Evolutionary conservation across 75 land plant genomes (phyloP).

Genomic region (Isoetes taiwanensis): DNA sequence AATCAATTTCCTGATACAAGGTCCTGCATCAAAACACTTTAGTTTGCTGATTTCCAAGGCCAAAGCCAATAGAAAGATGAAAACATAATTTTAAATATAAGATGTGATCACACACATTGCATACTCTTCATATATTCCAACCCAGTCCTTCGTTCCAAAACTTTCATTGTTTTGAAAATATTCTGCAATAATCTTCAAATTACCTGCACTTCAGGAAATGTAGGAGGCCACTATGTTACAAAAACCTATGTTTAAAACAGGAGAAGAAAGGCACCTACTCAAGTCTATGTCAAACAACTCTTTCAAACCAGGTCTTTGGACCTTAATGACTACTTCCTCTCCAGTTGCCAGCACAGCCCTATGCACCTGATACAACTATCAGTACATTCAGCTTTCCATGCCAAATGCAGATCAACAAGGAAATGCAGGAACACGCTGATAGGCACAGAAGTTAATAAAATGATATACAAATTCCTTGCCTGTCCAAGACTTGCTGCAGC

Average conservation of each 20-base stretch:
- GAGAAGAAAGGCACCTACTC: constrained; percentile 33
- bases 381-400: too few species aligned
- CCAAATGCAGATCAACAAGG: too few species aligned
- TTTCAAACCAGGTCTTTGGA: constrained; percentile 94
- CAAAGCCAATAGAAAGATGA: too few species aligned
- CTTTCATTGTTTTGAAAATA: constrained; percentile 87
- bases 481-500: constrained; percentile 99
- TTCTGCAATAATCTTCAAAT: constrained; percentile 84
- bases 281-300: constrained; percentile 93
- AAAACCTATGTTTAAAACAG: neutral
- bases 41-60: too few species aligned
- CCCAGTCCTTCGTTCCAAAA: constrained; percentile 80
- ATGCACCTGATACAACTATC: constrained; percentile 49
- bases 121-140: constrained; percentile 95
- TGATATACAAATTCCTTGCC: too few species aligned
- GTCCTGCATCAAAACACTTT: too few species aligned
- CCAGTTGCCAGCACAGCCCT: constrained; percentile 86
- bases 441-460: too few species aligned
- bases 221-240: too few species aligned
- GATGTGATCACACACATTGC: too few species aligned
- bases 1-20: constrained; percentile 91
- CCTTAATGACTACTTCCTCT: constrained; percentile 82
- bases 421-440: too few species aligned
- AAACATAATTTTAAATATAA: neutral
- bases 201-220: too few species aligned